phyloP scores from a whole-genome alignment of 306 rosid genomes.

The Heteromeles arbutifolia region DNA sequence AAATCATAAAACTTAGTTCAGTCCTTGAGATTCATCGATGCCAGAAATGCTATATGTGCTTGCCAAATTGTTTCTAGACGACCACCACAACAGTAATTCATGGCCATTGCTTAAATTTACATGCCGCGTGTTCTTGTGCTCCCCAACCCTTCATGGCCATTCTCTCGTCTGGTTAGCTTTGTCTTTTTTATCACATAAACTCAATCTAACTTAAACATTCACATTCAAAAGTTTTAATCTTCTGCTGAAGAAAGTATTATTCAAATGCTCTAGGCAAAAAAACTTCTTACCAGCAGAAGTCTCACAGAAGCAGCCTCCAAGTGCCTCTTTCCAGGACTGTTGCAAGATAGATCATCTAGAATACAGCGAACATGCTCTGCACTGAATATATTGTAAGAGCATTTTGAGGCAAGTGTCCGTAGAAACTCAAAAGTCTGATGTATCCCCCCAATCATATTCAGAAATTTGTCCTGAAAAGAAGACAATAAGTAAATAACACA shows the following conservation, averaged over 20 bases:
- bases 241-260: not conserved
- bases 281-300: slow-evolving; percentile 65
- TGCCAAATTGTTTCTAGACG: not conserved
- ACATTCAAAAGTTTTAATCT: not conserved
- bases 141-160: not conserved
- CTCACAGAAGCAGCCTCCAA: slow-evolving; percentile 55
- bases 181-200: not conserved
- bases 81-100: not conserved
- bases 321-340: slow-evolving; percentile 28
- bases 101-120: not conserved
- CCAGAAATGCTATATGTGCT: not conserved
- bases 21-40: not conserved
- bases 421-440: slow-evolving; percentile 59
- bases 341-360: slow-evolving; percentile 44
- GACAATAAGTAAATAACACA: not conserved
- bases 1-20: not conserved
- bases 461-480: slow-evolving; percentile 56
- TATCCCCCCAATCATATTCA: slow-evolving; percentile 49
- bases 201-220: not conserved
- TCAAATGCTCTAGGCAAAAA: slow-evolving; percentile 14
- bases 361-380: slow-evolving; percentile 54
- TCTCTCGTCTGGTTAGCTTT: not conserved
- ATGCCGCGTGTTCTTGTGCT: not conserved
- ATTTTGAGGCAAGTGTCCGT: slow-evolving; percentile 55
- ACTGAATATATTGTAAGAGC: slow-evolving; percentile 76